A percentile compares a stretch with the other conserved stretches of the same genome.
Evolutionary conservation across 257 asterid genomes (phyloP).

Genomic region (Nicotiana sylvestris): DNA sequence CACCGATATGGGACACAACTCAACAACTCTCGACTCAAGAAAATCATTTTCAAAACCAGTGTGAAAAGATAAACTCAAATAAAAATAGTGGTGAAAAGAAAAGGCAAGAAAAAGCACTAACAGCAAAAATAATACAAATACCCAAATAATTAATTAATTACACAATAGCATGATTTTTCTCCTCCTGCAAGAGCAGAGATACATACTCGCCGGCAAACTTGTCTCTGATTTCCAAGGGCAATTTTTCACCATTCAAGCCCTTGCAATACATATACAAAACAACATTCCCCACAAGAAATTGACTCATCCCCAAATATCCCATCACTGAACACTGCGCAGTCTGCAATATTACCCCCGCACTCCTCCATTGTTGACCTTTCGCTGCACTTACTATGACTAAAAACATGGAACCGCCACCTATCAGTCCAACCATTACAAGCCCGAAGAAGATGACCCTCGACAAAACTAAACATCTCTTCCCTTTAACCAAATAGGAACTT

Average conservation of each 20-base stretch:
- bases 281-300: not conserved
- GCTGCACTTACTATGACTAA: conserved; percentile 43
- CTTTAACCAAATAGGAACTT: not conserved
- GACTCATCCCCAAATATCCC: not conserved
- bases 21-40: too few species aligned
- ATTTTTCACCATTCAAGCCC: not conserved
- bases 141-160: too few species aligned
- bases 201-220: not conserved
- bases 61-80: too few species aligned
- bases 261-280: not conserved
- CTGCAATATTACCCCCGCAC: not conserved
- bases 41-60: too few species aligned
- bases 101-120: too few species aligned
- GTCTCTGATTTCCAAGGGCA: not conserved
- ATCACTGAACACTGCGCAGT: not conserved
- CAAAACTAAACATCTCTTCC: not conserved
- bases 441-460: conserved; percentile 6
- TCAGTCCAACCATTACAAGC: conserved; percentile 32
- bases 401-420: conserved; percentile 25
- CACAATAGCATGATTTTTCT: too few species aligned
- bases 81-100: too few species aligned
- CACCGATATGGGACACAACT: too few species aligned
- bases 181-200: too few species aligned
- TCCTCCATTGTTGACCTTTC: conserved; percentile 19
- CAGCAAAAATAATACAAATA: too few species aligned